Evolutionary conservation across 352 stramenopile genomes (phyloP).

Genomic region (Pythium coloratum): DNA sequence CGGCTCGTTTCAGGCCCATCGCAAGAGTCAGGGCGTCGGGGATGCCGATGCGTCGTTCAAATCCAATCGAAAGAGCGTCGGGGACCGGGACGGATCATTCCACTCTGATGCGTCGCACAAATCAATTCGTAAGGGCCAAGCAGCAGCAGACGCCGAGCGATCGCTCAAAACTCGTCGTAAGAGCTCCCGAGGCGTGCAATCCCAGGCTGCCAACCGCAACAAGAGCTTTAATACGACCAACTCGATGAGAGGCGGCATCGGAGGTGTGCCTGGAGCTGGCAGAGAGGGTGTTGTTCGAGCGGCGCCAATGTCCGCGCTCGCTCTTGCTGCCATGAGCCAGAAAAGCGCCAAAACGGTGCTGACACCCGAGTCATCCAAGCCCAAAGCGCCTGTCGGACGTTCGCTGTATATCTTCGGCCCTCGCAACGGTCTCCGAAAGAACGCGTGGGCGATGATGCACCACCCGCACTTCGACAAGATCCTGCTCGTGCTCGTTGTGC

Average conservation of each 20-base stretch:
- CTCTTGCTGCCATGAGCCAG: conserved; percentile 28
- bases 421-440: conserved; percentile 32
- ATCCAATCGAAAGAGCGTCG: not conserved
- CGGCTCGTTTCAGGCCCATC: not conserved
- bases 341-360: conserved; percentile 24
- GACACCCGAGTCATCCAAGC: not conserved
- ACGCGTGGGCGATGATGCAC: conserved; percentile 41
- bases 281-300: not conserved
- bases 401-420: conserved; percentile 41
- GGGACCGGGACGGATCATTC: not conserved
- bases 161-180: not conserved
- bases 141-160: not conserved
- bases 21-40: not conserved
- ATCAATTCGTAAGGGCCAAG: not conserved
- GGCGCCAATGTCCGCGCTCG: conserved; percentile 26
- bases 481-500: conserved; percentile 65
- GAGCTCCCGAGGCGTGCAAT: not conserved
- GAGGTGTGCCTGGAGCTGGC: not conserved
- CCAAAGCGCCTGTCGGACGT: conserved; percentile 25
- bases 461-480: conserved; percentile 70
- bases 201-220: not conserved
- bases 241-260: not conserved
- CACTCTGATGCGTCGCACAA: not conserved
- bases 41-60: not conserved
- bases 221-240: not conserved